Percentiles rank a stretch among this genome's conserved stretches.
Conservation (phyloP, 306 rosid species). For the Nissolia schottii region DNA sequence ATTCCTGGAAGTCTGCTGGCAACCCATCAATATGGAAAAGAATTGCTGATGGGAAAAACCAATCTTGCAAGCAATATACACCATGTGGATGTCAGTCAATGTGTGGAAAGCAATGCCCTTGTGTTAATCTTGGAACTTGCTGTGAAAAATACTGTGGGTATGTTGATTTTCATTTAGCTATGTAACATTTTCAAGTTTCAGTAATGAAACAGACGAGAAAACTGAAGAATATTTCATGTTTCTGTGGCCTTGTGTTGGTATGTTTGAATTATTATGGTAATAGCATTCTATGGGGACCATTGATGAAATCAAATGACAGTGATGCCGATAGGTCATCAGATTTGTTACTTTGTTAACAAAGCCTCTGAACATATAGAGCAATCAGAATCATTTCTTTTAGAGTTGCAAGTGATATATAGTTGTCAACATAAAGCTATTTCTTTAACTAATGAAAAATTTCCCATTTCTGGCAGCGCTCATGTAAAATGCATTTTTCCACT, state of each 20-base stretch:
- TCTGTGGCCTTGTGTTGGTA: background rate
- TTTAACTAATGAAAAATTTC: background rate
- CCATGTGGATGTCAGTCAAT: constrained; percentile 91
- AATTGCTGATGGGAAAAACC: constrained; percentile 91
- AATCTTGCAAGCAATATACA: constrained; percentile 75
- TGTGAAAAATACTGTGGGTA: constrained; percentile 98
- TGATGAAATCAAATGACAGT: background rate
- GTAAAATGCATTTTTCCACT: constrained; percentile 19
- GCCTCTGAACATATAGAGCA: background rate
- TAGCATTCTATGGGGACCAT: background rate
- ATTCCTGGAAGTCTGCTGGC: constrained; percentile 89
- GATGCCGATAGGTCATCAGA: background rate
- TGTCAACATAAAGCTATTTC: background rate
- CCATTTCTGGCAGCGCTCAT: background rate
- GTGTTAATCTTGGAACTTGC: constrained; percentile 79
- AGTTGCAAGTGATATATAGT: background rate
- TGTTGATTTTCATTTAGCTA: constrained; percentile 18
- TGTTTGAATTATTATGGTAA: background rate
- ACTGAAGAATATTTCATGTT: constrained; percentile 1
- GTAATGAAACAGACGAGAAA: background rate
- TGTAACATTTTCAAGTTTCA: constrained; percentile 7
- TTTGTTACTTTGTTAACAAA: constrained; percentile 17
- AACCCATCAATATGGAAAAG: constrained; percentile 92
- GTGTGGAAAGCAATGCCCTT: constrained; percentile 89
- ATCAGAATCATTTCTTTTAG: background rate